A percentile compares a stretch with the other conserved stretches of the same genome.
Evolutionary conservation across 805 yeast species (phyloP).

Genomic region (Maudiozyma saulgeensis): DNA sequence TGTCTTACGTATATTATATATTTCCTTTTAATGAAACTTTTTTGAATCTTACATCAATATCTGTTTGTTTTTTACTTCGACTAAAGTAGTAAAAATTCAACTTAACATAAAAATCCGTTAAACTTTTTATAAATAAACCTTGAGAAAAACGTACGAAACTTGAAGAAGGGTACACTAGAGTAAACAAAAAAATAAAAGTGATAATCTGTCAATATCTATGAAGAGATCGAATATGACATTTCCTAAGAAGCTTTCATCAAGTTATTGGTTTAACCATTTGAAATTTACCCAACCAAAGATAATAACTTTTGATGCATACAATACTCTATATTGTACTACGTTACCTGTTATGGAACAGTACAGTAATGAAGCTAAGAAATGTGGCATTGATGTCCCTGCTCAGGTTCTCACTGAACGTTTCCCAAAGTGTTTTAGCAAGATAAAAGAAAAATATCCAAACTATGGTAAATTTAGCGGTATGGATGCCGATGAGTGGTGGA

Average conservation of each 20-base stretch:
- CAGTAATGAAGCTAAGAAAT: slow-evolving; percentile 36
- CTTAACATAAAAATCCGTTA: not conserved
- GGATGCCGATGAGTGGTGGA: slow-evolving; percentile 49
- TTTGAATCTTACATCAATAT: not conserved
- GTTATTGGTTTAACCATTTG: slow-evolving; percentile 6
- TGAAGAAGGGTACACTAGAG: not conserved
- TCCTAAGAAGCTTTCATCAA: slow-evolving; percentile 11
- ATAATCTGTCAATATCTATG: not conserved
- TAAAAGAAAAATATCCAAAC: slow-evolving; percentile 42
- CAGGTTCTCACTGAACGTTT: slow-evolving; percentile 20
- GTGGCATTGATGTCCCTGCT: slow-evolving; percentile 33
- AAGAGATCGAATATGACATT: slow-evolving; percentile 5
- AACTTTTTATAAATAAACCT: not conserved
- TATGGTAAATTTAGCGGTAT: slow-evolving; percentile 43
- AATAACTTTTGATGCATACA: slow-evolving; percentile 60
- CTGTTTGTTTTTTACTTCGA: not conserved
- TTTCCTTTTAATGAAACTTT: not conserved
- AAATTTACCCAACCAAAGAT: slow-evolving; percentile 32
- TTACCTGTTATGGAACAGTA: slow-evolving; percentile 48
- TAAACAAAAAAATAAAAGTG: not conserved
- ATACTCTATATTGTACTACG: slow-evolving; percentile 52
- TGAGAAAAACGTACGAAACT: not conserved
- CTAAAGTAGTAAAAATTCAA: not conserved
- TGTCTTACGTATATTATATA: not conserved
- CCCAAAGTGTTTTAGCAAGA: slow-evolving; percentile 28